A percentile compares a stretch with the other conserved stretches of the same genome.
phyloP scores from a whole-genome alignment of 2,329 filamentous ascomycete genomes.

The Calonectria crousiana region DNA sequence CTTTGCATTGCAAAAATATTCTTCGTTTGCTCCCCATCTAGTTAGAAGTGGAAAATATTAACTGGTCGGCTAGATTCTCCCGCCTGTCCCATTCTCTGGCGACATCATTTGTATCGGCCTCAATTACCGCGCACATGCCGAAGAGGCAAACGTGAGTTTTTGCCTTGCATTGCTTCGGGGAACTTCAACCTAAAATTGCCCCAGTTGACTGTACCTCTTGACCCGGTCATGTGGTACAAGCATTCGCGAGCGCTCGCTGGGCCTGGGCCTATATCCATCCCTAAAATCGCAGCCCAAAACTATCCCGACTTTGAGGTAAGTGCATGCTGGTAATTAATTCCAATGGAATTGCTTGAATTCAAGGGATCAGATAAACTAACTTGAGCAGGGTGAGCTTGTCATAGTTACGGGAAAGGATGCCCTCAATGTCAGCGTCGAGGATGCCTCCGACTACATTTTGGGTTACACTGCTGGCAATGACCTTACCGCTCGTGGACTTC shows the following conservation, averaged over 20 bases:
- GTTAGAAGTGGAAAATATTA: background rate
- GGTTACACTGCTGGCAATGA: background rate
- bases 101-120: conserved; percentile 7
- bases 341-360: too few species aligned
- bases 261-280: background rate
- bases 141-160: background rate
- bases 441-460: background rate
- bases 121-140: background rate
- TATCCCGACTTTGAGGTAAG: background rate
- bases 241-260: background rate
- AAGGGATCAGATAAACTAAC: background rate
- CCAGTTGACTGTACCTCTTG: background rate
- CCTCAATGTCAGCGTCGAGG: background rate
- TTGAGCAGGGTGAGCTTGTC: background rate
- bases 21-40: background rate
- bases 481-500: background rate
- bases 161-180: too few species aligned
- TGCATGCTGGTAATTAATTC: background rate
- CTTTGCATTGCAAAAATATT: background rate
- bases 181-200: background rate
- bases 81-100: background rate
- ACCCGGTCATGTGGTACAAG: conserved; percentile 1
- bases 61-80: background rate
- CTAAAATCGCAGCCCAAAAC: background rate
- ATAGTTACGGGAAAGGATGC: background rate